phyloP scores from a whole-genome alignment of 768 basidiomycete genomes.

The Tylopilus vinaceipallidus region DNA sequence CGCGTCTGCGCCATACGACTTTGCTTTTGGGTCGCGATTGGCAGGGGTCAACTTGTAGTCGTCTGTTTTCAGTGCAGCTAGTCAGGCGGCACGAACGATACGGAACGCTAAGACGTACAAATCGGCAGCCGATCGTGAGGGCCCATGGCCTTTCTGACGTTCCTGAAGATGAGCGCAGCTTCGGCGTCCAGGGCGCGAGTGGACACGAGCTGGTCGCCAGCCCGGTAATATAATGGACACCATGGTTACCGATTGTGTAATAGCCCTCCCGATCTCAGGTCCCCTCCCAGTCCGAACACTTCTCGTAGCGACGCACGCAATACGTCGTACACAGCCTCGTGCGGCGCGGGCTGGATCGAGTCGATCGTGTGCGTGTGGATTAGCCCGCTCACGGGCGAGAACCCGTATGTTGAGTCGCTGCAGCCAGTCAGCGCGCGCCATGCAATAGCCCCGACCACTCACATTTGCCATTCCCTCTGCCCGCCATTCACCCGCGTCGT shows the following conservation, averaged over 20 bases:
- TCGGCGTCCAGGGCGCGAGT: too few species aligned
- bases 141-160: conserved; percentile 29
- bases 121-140: conserved; percentile 34
- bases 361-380: conserved; percentile 65
- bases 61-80: conserved; percentile 7
- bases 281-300: conserved; percentile 22
- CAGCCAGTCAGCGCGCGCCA: background rate
- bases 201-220: too few species aligned
- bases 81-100: background rate
- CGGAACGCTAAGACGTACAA: conserved; percentile 20
- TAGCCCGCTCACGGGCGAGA: conserved; percentile 64
- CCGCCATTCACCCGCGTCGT: conserved; percentile 61
- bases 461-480: conserved; percentile 73
- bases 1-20: conserved; percentile 16
- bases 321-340: conserved; percentile 65
- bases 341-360: conserved; percentile 77
- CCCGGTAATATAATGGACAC: too few species aligned
- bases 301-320: conserved; percentile 38
- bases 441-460: conserved; percentile 22
- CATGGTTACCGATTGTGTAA: too few species aligned
- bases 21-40: conserved; percentile 2
- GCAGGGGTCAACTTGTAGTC: conserved; percentile 21
- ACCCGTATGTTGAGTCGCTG: conserved; percentile 71
- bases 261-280: conserved; percentile 20
- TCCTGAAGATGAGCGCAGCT: conserved; percentile 30